Evolutionary conservation across 192 early-diverging fungal genomes (phyloP).

Genomic region (Podila verticillata): DNA sequence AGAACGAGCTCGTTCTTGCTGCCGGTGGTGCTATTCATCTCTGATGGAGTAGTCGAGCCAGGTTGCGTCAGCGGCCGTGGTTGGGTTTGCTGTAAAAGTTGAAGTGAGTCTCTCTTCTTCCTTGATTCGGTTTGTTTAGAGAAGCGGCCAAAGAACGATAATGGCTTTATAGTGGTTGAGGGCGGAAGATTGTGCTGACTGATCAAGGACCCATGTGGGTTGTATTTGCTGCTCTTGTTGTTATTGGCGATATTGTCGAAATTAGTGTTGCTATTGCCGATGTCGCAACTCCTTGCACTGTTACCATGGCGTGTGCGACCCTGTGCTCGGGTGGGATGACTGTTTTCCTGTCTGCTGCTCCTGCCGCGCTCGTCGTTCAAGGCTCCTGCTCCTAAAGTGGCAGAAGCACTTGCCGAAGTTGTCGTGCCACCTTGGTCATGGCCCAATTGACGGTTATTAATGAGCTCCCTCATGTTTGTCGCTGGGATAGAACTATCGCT

Average conservation of each 20-base stretch:
- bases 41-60: neutral
- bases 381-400: neutral
- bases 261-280: neutral
- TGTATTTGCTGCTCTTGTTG: neutral
- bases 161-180: neutral
- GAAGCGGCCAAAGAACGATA: neutral
- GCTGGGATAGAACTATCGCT: neutral
- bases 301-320: neutral
- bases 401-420: neutral
- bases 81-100: neutral
- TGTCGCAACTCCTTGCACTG: neutral
- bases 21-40: constrained; percentile 4
- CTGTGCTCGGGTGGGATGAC: neutral
- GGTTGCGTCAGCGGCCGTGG: neutral
- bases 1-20: constrained; percentile 24
- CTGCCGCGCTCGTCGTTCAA: neutral
- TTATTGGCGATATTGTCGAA: neutral
- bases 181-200: neutral
- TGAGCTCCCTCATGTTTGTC: neutral
- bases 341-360: neutral
- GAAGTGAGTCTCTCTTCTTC: neutral
- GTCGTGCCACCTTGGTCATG: neutral
- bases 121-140: too few relatives aligned
- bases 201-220: neutral
- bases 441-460: neutral